Conservation (phyloP, 1,139 yeast genomes). For the Starmera stellimalicola region DNA sequence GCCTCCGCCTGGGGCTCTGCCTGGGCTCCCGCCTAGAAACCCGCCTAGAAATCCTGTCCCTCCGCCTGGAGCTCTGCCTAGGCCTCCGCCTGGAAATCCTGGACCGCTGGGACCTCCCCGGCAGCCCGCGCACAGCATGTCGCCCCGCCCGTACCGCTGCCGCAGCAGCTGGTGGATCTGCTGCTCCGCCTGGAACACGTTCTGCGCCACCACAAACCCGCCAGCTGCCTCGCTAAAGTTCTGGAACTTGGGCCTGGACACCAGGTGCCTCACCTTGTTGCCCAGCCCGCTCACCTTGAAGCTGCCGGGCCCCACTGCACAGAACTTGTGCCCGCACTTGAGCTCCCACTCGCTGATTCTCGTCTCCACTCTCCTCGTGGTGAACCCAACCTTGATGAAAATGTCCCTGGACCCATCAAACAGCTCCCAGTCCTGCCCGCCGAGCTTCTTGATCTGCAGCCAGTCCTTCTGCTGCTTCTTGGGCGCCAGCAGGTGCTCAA, state of each 20-base stretch:
- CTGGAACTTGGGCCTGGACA: not conserved
- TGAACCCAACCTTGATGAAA: slow-evolving; percentile 47
- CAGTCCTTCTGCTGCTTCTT: slow-evolving; percentile 18
- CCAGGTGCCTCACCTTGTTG: not conserved
- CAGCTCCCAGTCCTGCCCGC: slow-evolving; percentile 25
- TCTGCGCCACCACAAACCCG: slow-evolving; percentile 3
- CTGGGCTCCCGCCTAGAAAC: too few species aligned
- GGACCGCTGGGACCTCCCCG: slow-evolving; percentile 7
- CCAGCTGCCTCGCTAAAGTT: not conserved
- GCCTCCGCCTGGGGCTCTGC: too few species aligned
- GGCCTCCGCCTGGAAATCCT: too few species aligned
- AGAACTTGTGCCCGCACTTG: slow-evolving; percentile 40
- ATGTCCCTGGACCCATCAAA: slow-evolving; percentile 33
- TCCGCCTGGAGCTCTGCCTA: too few species aligned
- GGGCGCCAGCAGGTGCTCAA: slow-evolving; percentile 22
- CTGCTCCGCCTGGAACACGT: slow-evolving; percentile 36
- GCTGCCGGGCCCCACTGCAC: slow-evolving; percentile 26
- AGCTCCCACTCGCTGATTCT: slow-evolving; percentile 46
- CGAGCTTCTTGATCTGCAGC: slow-evolving; percentile 19
- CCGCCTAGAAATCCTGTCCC: too few species aligned
- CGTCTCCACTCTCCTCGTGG: slow-evolving; percentile 34
- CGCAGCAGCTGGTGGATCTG: slow-evolving; percentile 31
- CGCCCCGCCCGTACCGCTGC: slow-evolving; percentile 33
- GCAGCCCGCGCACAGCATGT: slow-evolving; percentile 34
- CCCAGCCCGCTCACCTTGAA: not conserved